Percentiles rank a stretch among this genome's conserved stretches.
phyloP scores from a whole-genome alignment of 169 alveolate species.

The Besnoitia besnoiti region DNA sequence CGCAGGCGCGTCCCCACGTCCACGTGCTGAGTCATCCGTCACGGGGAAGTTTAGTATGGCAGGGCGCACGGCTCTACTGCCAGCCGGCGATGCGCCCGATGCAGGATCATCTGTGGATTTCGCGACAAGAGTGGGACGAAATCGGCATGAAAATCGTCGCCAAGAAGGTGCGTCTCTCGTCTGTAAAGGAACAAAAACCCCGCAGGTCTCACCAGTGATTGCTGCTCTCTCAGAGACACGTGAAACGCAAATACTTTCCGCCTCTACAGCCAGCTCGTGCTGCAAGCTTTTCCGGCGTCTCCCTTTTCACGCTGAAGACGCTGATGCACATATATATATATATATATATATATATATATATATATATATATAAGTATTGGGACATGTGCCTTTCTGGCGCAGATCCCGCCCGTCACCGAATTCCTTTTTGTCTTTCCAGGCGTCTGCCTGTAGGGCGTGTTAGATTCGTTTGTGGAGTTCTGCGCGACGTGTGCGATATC shows the following conservation, averaged over 20 bases:
- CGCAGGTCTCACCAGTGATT: background rate
- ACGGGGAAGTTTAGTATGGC: slow-evolving; percentile 56
- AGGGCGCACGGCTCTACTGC: slow-evolving; percentile 57
- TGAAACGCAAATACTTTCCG: background rate
- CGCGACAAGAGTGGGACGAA: slow-evolving; percentile 67
- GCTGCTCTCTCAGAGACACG: too few relatives aligned
- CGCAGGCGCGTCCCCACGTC: slow-evolving; percentile 61
- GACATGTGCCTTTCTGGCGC: background rate
- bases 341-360: slow-evolving; percentile 5
- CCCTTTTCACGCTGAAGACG: background rate
- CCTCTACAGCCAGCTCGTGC: background rate
- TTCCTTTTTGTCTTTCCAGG: background rate
- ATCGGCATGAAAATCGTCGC: slow-evolving; percentile 56
- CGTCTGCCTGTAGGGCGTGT: background rate
- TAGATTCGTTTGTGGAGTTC: background rate
- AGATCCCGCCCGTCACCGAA: background rate
- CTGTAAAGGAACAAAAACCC: background rate
- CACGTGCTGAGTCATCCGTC: slow-evolving; percentile 50
- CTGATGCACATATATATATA: too few relatives aligned
- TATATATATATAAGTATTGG: background rate
- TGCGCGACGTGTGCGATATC: background rate
- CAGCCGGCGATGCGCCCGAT: slow-evolving; percentile 53
- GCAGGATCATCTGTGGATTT: slow-evolving; percentile 63
- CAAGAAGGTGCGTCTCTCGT: slow-evolving; percentile 46
- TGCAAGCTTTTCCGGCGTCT: too few relatives aligned